These are phyloP conservation scores for Marasmius oreades DNA, from an alignment of 1,284 basidiomycete genomes.

Conservation along the genomic window DNA sequence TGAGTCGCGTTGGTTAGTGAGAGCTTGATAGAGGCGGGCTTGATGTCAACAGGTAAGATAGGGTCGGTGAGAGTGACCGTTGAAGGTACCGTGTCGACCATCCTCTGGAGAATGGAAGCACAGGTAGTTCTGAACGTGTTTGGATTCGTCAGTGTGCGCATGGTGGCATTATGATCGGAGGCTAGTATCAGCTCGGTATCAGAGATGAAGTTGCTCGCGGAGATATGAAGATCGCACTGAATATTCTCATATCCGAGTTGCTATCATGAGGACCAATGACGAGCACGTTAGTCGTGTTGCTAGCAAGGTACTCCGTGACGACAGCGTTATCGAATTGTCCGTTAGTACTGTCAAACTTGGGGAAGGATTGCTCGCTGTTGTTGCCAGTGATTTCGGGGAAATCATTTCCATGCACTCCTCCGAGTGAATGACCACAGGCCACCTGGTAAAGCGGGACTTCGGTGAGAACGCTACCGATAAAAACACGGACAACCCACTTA, in stretches of 20 bases:
- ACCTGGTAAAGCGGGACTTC: not conserved
- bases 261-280: not conserved
- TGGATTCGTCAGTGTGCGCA: not conserved
- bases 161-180: not conserved
- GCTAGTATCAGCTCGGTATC: not conserved
- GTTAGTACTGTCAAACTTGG: not conserved
- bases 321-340: not conserved
- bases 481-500: not conserved
- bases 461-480: not conserved
- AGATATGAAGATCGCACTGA: not conserved
- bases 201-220: not conserved
- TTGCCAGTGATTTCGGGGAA: not conserved
- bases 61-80: constrained; percentile 1
- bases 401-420: not conserved
- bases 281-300: not conserved
- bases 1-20: not conserved
- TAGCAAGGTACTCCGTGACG: not conserved
- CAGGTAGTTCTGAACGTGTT: not conserved
- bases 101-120: not conserved
- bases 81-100: not conserved
- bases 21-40: not conserved
- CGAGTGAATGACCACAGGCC: constrained; percentile 1
- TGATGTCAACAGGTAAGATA: not conserved
- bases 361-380: not conserved
- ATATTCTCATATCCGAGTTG: not conserved